Base-by-base conservation (phyloP, 495 filamentous ascomycete species). In the Oidiodendron maius region DNA sequence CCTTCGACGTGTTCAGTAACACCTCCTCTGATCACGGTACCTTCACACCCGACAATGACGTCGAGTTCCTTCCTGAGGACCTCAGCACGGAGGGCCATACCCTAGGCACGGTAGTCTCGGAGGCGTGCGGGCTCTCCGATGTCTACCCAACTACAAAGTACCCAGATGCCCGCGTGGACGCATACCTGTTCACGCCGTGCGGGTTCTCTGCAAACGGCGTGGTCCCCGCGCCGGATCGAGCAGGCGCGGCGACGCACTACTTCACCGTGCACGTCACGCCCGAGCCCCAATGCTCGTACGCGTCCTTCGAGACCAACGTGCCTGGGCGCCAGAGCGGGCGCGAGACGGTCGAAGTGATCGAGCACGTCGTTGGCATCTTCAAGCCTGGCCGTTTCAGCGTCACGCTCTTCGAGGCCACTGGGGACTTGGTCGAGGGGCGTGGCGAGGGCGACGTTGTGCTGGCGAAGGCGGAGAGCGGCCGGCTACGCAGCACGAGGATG, bases 231-330 rank as follows among this genome's bases (percentile, higher is more conserved):
- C 84, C 91, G 3, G 68, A 74, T 15, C 75, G 75, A 47, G 70
- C 67, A 30, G 71, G 69, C 24, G 77, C 74, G 30, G 61, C 72
- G 11, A 88, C 84, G 15, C 89, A 97, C 69, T 99, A 99, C 67
- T 99, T 96, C 74, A 99, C 91, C 2, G 94, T 99, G 36, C 94
- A 99, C 64, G 94, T 99, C 50, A 99, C 94, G 0, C 94, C 94
- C 1, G 94, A 99, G 73, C 86, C 93, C 25, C 81, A 94, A 60
- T 99, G 91, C 74, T 95, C 89, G n/a, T 99, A 95, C 60, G 94
- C 94, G 13, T 96, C 90, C 3, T 99, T 99, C 61, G 94, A 99
- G 74, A 96, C 94, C 55, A 97, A 99, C 55, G 94, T 99, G 5
- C 93, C 94, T n/a, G 82, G 87, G 46, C 80, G 81, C 18, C 87